Base-by-base conservation (phyloP, 1,284 basidiomycete genomes). In the Puccinia polysora region DNA sequence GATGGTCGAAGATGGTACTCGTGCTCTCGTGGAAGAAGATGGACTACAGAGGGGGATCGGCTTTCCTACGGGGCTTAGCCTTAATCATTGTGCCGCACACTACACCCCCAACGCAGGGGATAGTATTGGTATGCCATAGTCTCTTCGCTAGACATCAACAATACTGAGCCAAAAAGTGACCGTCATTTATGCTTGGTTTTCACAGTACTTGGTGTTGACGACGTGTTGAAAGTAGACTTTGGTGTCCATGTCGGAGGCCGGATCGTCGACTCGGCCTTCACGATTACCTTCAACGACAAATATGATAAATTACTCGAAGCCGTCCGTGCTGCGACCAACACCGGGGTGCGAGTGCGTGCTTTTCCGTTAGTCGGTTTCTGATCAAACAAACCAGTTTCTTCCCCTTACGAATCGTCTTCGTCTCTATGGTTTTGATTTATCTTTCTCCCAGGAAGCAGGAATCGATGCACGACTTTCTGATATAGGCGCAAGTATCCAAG, bases 71-170 rank as follows among this genome's bases (percentile, higher is more conserved):
- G 96, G 96, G 40, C 82, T 98, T 75, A 94, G 88, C 80, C 81
- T 94, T 75, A 98, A 98, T 81, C 85, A 97, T 80, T 91, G 91
- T 75, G 96, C 96, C 0, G 96, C 96, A 32, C 96, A 99, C 81
- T 99, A 92, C 80, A 89, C 91, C 4, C 96, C 96, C 14, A 99
- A 98, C 80, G 87, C 92, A 0, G 93, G 93, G 32, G 95, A 97
- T 81, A 95, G 86, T 32, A 86, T 82, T 73, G 84, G 92, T 93
- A 75, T 74, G 87, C 81, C 14, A 8, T n/a, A 47, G 12, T 25
- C 0, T 4, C 12, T 53, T 15, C 52, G 12, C 34, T n/a, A 34
- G 32, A 4, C 40, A 43, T 7, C 40, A 18, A 7, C 8, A 43
- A 7, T 8, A 18, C 40, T 43, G 8, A 43, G 8, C 18, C 40